phyloP scores from a whole-genome alignment of 2,329 filamentous ascomycete genomes.

The Penicillium sp. region DNA sequence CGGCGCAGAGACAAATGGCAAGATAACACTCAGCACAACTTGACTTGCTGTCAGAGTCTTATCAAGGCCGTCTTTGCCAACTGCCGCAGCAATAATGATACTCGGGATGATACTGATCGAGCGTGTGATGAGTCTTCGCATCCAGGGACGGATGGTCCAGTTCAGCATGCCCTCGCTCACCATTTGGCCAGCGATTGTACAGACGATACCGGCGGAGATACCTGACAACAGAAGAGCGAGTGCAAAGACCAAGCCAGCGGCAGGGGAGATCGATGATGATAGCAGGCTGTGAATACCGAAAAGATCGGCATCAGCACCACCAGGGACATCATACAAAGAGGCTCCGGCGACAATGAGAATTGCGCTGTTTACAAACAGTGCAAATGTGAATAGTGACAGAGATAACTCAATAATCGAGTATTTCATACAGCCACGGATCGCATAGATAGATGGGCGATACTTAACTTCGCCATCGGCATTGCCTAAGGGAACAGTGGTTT shows the following conservation, averaged over 20 bases:
- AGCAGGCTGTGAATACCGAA: conserved; percentile 81
- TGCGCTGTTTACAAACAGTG: conserved; percentile 79
- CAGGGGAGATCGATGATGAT: conserved; percentile 66
- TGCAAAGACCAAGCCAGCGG: conserved; percentile 81
- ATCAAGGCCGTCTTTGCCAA: conserved; percentile 70
- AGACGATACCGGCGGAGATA: conserved; percentile 79
- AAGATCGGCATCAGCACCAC: conserved; percentile 70
- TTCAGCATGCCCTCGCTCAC: conserved; percentile 79
- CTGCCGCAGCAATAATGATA: conserved; percentile 79
- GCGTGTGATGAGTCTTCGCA: conserved; percentile 74
- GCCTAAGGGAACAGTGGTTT: conserved; percentile 29
- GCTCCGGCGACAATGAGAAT: conserved; percentile 82
- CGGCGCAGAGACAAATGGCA: conserved; percentile 81
- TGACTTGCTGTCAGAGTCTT: conserved; percentile 74
- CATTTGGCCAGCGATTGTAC: conserved; percentile 89
- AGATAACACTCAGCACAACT: conserved; percentile 73
- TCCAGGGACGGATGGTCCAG: conserved; percentile 74
- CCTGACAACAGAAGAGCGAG: conserved; percentile 78
- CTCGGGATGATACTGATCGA: conserved; percentile 78
- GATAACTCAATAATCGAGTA: conserved; percentile 72
- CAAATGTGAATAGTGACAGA: conserved; percentile 76
- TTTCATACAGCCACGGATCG: conserved; percentile 73
- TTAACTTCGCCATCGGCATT: conserved; percentile 53
- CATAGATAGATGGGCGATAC: conserved; percentile 70
- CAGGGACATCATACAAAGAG: conserved; percentile 65